phyloP scores from a whole-genome alignment of 768 basidiomycete species.

The Mycena pura region DNA sequence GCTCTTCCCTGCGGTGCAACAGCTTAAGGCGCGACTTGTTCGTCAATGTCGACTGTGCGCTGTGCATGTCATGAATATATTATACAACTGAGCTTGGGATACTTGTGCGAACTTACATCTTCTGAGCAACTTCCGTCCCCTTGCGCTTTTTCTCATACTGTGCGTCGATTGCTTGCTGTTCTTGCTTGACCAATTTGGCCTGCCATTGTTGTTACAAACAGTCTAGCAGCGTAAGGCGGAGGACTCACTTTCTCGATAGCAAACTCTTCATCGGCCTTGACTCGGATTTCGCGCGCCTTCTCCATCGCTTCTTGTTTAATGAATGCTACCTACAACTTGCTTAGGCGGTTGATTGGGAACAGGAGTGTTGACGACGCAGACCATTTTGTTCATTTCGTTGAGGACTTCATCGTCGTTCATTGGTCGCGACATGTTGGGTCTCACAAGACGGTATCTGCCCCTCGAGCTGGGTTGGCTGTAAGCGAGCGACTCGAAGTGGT shows the following conservation, averaged over 20 bases:
- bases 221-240: neutral
- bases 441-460: too few relatives aligned
- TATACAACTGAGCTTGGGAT: too few relatives aligned
- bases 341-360: neutral
- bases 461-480: too few relatives aligned
- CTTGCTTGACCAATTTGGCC: constrained; percentile 98
- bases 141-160: constrained; percentile 97
- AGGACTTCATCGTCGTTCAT: constrained; percentile 95
- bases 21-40: constrained; percentile 94
- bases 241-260: constrained; percentile 90
- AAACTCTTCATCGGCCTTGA: constrained; percentile 99
- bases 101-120: constrained; percentile 90
- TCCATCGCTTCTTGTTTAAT: constrained; percentile 99
- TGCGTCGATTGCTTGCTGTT: constrained; percentile 92
- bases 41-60: constrained; percentile 93
- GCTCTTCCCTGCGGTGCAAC: constrained; percentile 90
- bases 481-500: too few relatives aligned
- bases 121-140: constrained; percentile 91
- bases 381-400: constrained; percentile 99
- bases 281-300: constrained; percentile 95
- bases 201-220: constrained; percentile 36
- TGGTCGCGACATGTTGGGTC: too few relatives aligned
- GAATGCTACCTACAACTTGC: constrained; percentile 78
- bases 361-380: constrained; percentile 39
- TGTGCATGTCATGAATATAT: constrained; percentile 39